phyloP scores from a whole-genome alignment of 2,329 filamentous ascomycete genomes.

The Ophiostoma populinum region DNA sequence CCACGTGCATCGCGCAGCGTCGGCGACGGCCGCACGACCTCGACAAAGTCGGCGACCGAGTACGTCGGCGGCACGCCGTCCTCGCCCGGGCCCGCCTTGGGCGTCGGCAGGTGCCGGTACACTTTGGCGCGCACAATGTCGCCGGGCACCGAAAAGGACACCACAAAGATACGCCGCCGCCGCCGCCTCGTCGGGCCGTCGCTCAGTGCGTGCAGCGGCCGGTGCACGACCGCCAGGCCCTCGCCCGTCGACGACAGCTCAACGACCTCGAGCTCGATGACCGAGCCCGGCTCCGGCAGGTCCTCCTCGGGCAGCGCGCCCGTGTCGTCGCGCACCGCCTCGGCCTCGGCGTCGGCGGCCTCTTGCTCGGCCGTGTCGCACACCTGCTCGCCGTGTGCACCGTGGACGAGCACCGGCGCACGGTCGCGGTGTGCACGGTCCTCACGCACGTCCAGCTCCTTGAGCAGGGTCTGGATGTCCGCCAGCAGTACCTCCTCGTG shows the following conservation, averaged over 20 bases:
- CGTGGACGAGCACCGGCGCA: conserved; percentile 7
- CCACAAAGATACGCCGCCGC: conserved; percentile 51
- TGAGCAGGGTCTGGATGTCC: conserved; percentile 41
- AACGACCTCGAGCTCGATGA: conserved; percentile 67
- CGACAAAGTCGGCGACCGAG: conserved; percentile 66
- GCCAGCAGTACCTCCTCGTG: conserved; percentile 48
- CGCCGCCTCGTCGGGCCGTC: conserved; percentile 25
- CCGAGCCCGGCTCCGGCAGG: conserved; percentile 50
- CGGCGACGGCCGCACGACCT: conserved; percentile 50
- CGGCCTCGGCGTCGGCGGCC: neutral
- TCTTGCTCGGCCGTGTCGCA: neutral
- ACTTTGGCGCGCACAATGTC: conserved; percentile 67
- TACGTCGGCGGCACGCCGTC: conserved; percentile 31
- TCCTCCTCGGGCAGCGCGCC: conserved; percentile 10
- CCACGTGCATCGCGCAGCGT: conserved; percentile 33
- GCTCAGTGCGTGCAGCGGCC: neutral
- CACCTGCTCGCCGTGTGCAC: conserved; percentile 3
- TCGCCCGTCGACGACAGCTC: conserved; percentile 85
- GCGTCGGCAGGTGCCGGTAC: conserved; percentile 47
- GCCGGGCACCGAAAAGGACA: conserved; percentile 77
- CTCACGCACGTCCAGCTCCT: conserved; percentile 20
- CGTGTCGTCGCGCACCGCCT: neutral
- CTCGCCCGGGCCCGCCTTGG: neutral
- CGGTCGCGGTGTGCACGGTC: conserved; percentile 15
- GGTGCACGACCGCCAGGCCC: conserved; percentile 51